A percentile compares a stretch with the other conserved stretches of the same genome.
Conservation (phyloP, 164 flowering plant genomes). For the Stephania yunnanensis region DNA sequence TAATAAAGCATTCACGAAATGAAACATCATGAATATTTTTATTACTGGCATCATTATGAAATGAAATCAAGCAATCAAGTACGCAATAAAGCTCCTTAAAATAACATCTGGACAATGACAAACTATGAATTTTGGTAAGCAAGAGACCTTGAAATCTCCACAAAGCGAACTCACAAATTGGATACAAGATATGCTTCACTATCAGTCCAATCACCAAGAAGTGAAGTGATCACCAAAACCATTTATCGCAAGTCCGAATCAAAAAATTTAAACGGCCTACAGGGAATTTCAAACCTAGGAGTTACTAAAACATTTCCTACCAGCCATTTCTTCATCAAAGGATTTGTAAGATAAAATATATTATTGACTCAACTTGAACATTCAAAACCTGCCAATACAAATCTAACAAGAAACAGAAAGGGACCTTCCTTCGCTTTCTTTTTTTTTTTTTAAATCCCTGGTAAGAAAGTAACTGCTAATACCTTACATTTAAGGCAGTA, state of each 20-base stretch:
- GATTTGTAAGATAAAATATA: no score
- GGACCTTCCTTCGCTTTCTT: no score
- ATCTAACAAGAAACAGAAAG: no score
- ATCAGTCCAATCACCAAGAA: not conserved
- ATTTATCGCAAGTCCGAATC: not conserved
- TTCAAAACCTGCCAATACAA: no score
- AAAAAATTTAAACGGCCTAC: no score
- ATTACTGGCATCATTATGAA: not conserved
- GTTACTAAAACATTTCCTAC: no score
- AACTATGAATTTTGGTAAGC: not conserved
- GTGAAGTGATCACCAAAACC: not conserved
- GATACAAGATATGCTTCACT: not conserved
- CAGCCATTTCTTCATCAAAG: no score
- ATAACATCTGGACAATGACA: not conserved
- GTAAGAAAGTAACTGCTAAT: no score
- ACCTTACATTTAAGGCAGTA: no score
- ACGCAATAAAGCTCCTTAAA: not conserved
- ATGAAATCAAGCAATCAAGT: not conserved
- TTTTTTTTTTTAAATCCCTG: no score
- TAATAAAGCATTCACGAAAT: not conserved
- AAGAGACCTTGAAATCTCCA: not conserved
- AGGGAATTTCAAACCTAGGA: no score
- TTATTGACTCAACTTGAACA: no score
- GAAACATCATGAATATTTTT: not conserved
- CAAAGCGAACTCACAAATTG: not conserved